Conservation (phyloP, 108 stramenopile species). For the Cyclotella cryptica region DNA sequence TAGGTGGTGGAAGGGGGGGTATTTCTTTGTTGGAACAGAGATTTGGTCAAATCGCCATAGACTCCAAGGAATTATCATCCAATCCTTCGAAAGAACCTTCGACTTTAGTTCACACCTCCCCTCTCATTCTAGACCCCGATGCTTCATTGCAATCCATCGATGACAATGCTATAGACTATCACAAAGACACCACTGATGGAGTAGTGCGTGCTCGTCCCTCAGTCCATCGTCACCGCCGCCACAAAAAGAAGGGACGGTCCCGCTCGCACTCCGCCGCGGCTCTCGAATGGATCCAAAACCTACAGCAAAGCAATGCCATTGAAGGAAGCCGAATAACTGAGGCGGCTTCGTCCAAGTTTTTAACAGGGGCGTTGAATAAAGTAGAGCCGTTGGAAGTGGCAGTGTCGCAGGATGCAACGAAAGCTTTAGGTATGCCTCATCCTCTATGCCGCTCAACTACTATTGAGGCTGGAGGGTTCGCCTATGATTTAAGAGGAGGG, state of each 20-base stretch:
- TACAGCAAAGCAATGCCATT: conserved; percentile 17
- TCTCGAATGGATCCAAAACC: conserved; percentile 43
- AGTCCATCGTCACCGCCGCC: conserved; percentile 9
- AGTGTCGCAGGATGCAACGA: conserved; percentile 7
- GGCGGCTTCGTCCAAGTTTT: conserved; percentile 53
- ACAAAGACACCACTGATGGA: background rate
- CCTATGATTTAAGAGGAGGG: background rate
- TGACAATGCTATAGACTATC: background rate
- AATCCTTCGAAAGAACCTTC: background rate
- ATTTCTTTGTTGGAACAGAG: conserved; percentile 16
- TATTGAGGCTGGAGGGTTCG: conserved; percentile 37
- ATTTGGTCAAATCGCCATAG: conserved; percentile 16
- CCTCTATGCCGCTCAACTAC: conserved; percentile 51
- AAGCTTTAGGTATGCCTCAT: conserved; percentile 54
- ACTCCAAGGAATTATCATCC: background rate
- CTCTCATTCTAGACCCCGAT: conserved; percentile 15
- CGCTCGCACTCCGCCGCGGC: conserved; percentile 19
- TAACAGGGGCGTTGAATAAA: conserved; percentile 19
- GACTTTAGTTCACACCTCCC: background rate
- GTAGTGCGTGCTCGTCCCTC: conserved; percentile 5
- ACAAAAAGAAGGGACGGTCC: conserved; percentile 24
- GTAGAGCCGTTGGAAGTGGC: background rate
- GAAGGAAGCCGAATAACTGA: conserved; percentile 33
- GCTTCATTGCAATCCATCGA: background rate
- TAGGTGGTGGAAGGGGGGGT: background rate